phyloP scores from a whole-genome alignment of 2,329 filamentous ascomycete genomes.

The Epichloe coenophiala region DNA sequence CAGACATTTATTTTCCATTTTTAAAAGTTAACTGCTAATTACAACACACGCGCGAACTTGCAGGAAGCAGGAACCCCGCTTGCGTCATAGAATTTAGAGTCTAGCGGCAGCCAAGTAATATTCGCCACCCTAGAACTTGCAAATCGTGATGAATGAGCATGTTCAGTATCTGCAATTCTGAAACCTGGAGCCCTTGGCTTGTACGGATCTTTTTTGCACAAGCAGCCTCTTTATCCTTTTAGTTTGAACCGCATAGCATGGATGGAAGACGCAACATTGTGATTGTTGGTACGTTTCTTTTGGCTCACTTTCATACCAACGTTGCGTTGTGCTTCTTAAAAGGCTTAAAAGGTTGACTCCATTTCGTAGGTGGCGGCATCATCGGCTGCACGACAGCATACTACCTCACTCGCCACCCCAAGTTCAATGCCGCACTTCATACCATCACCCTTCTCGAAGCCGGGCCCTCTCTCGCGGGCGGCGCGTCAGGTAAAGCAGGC shows the following conservation, averaged over 20 bases:
- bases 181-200: too few species aligned
- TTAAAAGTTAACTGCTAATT: too few species aligned
- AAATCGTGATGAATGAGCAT: too few species aligned
- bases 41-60: neutral
- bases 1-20: too few species aligned
- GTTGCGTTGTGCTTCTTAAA: neutral
- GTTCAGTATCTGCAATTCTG: too few species aligned
- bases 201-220: too few species aligned
- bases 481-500: slow-evolving; percentile 87
- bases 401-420: slow-evolving; percentile 74
- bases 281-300: slow-evolving; percentile 31
- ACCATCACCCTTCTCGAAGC: slow-evolving; percentile 81
- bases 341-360: neutral
- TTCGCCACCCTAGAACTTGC: neutral
- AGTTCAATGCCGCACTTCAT: slow-evolving; percentile 61
- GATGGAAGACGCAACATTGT: slow-evolving; percentile 31
- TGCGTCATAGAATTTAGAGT: slow-evolving; percentile 3
- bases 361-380: slow-evolving; percentile 62
- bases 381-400: slow-evolving; percentile 89
- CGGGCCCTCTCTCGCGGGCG: slow-evolving; percentile 66
- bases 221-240: too few species aligned
- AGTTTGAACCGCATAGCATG: slow-evolving; percentile 12
- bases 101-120: neutral
- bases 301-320: slow-evolving; percentile 1
- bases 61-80: slow-evolving; percentile 1